phyloP scores from a whole-genome alignment of 176 grass and related monocot species.

The Rhynchospora pubera region DNA sequence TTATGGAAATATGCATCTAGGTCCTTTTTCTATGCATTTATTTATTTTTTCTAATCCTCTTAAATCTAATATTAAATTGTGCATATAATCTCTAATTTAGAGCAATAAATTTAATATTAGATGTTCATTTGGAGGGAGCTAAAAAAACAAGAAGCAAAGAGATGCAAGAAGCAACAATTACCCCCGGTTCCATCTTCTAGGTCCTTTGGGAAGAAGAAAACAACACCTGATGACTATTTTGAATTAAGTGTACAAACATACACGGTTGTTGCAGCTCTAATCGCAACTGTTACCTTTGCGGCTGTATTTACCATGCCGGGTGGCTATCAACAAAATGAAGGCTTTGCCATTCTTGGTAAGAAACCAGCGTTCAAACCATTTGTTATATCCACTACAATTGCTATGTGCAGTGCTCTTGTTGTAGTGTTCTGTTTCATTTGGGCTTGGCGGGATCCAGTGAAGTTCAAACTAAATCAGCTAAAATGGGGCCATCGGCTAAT shows the following conservation, averaged over 20 bases:
- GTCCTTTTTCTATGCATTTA: no score
- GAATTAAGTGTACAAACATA: slow-evolving; percentile 27
- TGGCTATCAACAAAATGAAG: slow-evolving; percentile 9
- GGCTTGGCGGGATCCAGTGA: slow-evolving; percentile 21
- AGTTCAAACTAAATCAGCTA: slow-evolving; percentile 24
- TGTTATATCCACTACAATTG: slow-evolving; percentile 33
- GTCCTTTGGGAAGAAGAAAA: slow-evolving; percentile 1
- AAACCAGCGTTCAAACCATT: slow-evolving; percentile 28
- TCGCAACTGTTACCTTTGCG: slow-evolving; percentile 37
- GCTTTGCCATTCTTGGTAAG: slow-evolving; percentile 24
- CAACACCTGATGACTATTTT: neutral
- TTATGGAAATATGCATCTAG: no score
- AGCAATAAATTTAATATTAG: neutral
- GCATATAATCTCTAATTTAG: neutral
- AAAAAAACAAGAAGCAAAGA: slow-evolving; percentile 27
- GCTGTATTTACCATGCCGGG: slow-evolving; percentile 46
- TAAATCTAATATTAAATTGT: neutral
- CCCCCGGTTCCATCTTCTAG: neutral
- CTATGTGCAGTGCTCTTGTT: slow-evolving; percentile 33
- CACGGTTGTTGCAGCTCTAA: slow-evolving; percentile 36
- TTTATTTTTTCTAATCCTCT: neutral
- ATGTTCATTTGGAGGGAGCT: slow-evolving; percentile 29
- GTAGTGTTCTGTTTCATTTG: slow-evolving; percentile 35
- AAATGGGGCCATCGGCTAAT: slow-evolving; percentile 26
- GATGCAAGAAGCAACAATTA: slow-evolving; percentile 27